These are phyloP conservation scores for Exophiala bonariae DNA, from an alignment of 2,329 filamentous ascomycete species.

Conservation along the genomic window DNA sequence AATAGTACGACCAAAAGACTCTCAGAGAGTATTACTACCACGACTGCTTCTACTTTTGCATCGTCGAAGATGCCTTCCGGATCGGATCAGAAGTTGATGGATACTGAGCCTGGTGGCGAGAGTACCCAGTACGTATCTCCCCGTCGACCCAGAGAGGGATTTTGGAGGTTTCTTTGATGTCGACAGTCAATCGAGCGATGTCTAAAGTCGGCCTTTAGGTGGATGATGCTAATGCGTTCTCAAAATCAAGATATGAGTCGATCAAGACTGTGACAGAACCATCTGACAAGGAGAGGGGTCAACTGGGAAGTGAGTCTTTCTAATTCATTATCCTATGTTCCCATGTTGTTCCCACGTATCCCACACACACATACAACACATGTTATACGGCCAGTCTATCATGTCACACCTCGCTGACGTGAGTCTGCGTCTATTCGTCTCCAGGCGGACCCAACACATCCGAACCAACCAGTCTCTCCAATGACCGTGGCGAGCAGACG, in stretches of 20 bases:
- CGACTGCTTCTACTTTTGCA: too few species aligned
- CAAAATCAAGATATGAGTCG: slow-evolving; percentile 55
- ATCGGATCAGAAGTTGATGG: slow-evolving; percentile 48
- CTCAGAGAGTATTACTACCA: too few species aligned
- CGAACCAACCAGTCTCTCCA: slow-evolving; percentile 5
- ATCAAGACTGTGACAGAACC: slow-evolving; percentile 51
- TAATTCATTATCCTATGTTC: too few species aligned
- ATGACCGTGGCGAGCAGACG: slow-evolving; percentile 40
- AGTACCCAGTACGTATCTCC: slow-evolving; percentile 52
- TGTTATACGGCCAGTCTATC: too few species aligned
- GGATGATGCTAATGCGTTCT: not conserved
- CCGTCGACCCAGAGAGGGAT: not conserved
- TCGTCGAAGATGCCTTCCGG: too few species aligned
- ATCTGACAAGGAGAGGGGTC: slow-evolving; percentile 56
- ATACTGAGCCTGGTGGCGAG: slow-evolving; percentile 61
- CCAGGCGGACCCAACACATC: slow-evolving; percentile 20
- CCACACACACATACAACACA: too few species aligned
- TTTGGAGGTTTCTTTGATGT: not conserved
- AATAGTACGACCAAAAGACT: not conserved
- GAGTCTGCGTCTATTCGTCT: too few species aligned
- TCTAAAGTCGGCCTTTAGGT: too few species aligned
- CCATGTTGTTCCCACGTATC: too few species aligned
- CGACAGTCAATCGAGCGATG: too few species aligned
- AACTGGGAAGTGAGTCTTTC: slow-evolving; percentile 51
- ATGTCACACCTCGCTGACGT: too few species aligned